Evolutionary conservation across 1,284 basidiomycete genomes (phyloP), one percentile per base, ranked within the genome.

Genomic region (Singerocomus rubriflavus): DNA sequence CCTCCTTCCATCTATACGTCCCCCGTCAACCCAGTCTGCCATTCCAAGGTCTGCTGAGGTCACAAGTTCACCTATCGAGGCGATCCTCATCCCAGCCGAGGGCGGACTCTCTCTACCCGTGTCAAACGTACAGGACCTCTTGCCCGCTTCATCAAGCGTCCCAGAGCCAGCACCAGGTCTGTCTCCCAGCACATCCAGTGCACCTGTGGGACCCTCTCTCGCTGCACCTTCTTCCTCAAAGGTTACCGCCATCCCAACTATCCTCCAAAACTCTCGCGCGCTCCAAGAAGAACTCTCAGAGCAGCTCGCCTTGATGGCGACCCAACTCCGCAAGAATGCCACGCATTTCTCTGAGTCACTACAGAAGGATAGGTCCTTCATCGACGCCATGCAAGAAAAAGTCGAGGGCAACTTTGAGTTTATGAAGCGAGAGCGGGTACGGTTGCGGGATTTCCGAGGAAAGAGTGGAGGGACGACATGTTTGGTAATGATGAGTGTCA

Each of bases 281-380:
- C 70, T 85, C 3, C 89, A 91, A 27, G 81, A 89, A 53, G 81
- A 88, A 36, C 78, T 91, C 38, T 79, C 85, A 0, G 75, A 76
- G 5, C 87, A 91, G 63, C 79, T 92, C 16, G 83, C 84, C 1
- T 70, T 79, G 37, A 92, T 92, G 89, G 85, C 88, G 2, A 71
- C 79, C 2, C 89, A 91, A 65, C 78, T 92, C 41, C 84, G 84
- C 60, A 76, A 77, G 25, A 92, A 92, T 57, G 82, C 86, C 0
- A 62, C 82, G 1, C 80, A 89, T 56, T 91, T 92, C 61, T 78
- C 83, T 4, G 73, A 76, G 3, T 72, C 81, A 12, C 72, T 92
- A 1, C 79, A 70, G 38, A 81, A 80, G 52, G 89, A 92, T 63
- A 79, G 83, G 61, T 72, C 73, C 0, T 73, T 88, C 9, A 65